A percentile compares a stretch with the other conserved stretches of the same genome.
Evolutionary conservation across 352 stramenopile genomes (phyloP).

Genomic region (Blastocystis sp.): DNA sequence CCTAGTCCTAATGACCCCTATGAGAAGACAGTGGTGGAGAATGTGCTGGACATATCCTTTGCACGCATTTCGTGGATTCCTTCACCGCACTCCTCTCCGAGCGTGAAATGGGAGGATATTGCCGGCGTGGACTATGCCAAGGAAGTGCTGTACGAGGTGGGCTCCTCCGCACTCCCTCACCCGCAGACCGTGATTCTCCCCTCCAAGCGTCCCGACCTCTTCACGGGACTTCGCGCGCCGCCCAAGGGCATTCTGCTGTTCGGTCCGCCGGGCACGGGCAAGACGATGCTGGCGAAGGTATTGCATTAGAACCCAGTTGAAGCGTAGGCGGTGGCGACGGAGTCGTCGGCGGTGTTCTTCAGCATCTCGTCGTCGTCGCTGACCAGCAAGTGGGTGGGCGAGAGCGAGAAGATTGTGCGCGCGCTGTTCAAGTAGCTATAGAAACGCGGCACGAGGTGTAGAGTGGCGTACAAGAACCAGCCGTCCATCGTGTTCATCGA

Average conservation of each 20-base stretch:
- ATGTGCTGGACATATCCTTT: constrained; percentile 54
- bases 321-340: constrained; percentile 67
- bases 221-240: constrained; percentile 82
- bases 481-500: constrained; percentile 84
- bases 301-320: no score
- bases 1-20: constrained; percentile 55
- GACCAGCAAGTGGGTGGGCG: constrained; percentile 84
- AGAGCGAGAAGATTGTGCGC: constrained; percentile 83
- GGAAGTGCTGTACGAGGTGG: constrained; percentile 80
- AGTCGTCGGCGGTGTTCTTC: constrained; percentile 70
- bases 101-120: constrained; percentile 81
- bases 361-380: constrained; percentile 83
- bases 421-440: constrained; percentile 81
- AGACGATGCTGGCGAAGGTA: no score
- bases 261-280: constrained; percentile 73
- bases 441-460: constrained; percentile 74
- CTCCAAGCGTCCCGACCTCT: constrained; percentile 88
- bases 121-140: constrained; percentile 80
- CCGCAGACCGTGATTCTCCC: constrained; percentile 87
- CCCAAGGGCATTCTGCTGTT: constrained; percentile 66
- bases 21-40: constrained; percentile 51
- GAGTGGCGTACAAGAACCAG: constrained; percentile 63
- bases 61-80: not conserved
- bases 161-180: constrained; percentile 77
- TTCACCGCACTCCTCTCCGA: constrained; percentile 77